These are phyloP conservation scores for Pholiota conissans DNA, from an alignment of 768 basidiomycete genomes.

Conservation along the genomic window DNA sequence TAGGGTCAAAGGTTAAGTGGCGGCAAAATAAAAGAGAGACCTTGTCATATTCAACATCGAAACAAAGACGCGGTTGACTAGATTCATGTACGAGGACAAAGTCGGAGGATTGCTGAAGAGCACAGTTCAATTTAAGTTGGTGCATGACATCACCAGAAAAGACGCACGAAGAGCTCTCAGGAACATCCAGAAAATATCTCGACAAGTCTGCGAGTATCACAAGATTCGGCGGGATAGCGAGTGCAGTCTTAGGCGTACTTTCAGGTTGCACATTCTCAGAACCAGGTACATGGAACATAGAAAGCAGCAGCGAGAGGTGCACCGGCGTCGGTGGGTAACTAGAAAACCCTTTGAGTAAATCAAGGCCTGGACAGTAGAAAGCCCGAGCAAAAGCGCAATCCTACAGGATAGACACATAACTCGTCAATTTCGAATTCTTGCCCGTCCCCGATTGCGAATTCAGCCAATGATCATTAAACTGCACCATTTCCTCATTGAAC, in stretches of 20 bases:
- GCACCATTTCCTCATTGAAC: slow-evolving; percentile 40
- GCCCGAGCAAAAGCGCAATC: slow-evolving; percentile 20
- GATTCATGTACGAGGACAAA: slow-evolving; percentile 51
- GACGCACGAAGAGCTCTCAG: slow-evolving; percentile 10
- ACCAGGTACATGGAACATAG: slow-evolving; percentile 41
- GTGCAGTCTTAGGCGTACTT: slow-evolving; percentile 26
- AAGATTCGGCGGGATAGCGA: slow-evolving; percentile 42
- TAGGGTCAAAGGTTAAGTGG: background rate
- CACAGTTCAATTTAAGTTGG: background rate
- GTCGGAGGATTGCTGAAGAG: slow-evolving; percentile 18
- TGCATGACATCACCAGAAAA: background rate
- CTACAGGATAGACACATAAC: slow-evolving; percentile 59
- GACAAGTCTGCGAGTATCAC: slow-evolving; percentile 64
- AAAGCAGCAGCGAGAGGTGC: slow-evolving; percentile 54
- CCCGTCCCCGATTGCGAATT: slow-evolving; percentile 40
- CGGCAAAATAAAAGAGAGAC: background rate
- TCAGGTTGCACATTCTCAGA: slow-evolving; percentile 16
- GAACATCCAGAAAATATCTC: slow-evolving; percentile 40
- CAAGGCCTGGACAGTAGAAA: too few species aligned
- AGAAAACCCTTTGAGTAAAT: too few species aligned
- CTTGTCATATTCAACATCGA: slow-evolving; percentile 32
- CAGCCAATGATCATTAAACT: slow-evolving; percentile 59
- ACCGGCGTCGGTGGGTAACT: slow-evolving; percentile 67
- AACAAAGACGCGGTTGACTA: slow-evolving; percentile 48
- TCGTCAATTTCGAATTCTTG: slow-evolving; percentile 32